Evolutionary conservation across 257 asterid genomes (phyloP).

Genomic region (Ophiorrhiza pumila): DNA sequence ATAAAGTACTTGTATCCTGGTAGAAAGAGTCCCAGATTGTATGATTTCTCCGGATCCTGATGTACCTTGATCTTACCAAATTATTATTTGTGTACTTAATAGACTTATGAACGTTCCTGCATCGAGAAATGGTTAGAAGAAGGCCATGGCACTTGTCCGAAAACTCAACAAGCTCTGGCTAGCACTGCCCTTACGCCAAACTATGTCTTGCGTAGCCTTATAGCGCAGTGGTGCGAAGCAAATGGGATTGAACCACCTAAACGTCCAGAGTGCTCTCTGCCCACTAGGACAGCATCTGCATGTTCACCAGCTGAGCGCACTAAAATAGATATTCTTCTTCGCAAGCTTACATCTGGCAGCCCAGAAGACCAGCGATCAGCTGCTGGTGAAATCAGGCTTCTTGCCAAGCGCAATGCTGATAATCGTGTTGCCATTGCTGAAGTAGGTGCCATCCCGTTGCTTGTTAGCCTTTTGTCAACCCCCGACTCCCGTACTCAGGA

Average conservation of each 20-base stretch:
- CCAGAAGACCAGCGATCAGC: slow-evolving; percentile 87
- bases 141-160: slow-evolving; percentile 87
- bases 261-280: slow-evolving; percentile 50
- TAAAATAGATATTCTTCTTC: slow-evolving; percentile 60
- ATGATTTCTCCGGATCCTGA: neutral
- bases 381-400: slow-evolving; percentile 93
- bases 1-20: neutral
- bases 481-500: slow-evolving; percentile 92
- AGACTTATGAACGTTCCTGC: slow-evolving; percentile 87
- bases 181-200: slow-evolving; percentile 79
- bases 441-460: slow-evolving; percentile 94
- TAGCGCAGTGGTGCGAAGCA: slow-evolving; percentile 94
- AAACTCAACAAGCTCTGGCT: slow-evolving; percentile 83
- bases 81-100: slow-evolving; percentile 20
- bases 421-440: slow-evolving; percentile 95
- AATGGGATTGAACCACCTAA: slow-evolving; percentile 88
- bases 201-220: slow-evolving; percentile 90
- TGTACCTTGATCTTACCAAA: neutral
- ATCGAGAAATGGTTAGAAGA: slow-evolving; percentile 94
- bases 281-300: slow-evolving; percentile 47
- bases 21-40: neutral
- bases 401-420: slow-evolving; percentile 91
- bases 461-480: slow-evolving; percentile 65
- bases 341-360: slow-evolving; percentile 65
- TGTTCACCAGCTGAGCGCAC: slow-evolving; percentile 69